phyloP scores from a whole-genome alignment of 306 rosid genomes.

The Quercus berberidifolia region DNA sequence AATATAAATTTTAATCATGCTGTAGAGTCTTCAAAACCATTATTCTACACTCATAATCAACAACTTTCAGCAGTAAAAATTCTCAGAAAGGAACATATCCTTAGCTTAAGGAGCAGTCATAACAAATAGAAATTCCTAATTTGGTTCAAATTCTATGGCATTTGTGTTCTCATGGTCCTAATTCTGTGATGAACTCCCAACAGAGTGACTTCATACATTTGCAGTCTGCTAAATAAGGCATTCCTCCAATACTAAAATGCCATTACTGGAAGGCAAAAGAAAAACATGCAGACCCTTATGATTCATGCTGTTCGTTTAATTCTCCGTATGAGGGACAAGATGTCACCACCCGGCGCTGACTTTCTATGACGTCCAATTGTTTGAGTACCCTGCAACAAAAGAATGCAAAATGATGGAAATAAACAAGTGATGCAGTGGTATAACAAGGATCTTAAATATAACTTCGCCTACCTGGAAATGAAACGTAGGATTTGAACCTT shows the following conservation, averaged over 20 bases:
- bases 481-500: conserved; percentile 58
- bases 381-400: conserved; percentile 43
- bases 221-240: neutral
- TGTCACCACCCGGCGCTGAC: conserved; percentile 54
- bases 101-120: neutral
- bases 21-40: neutral
- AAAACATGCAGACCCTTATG: neutral
- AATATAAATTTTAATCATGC: neutral
- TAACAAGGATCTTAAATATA: neutral
- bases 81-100: neutral
- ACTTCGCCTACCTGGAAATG: conserved; percentile 60
- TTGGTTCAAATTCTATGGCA: neutral
- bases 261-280: neutral
- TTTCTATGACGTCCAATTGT: conserved; percentile 49
- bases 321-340: conserved; percentile 55
- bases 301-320: conserved; percentile 41
- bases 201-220: neutral
- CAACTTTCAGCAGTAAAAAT: neutral
- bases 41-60: neutral
- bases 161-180: neutral
- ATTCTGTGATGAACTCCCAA: neutral
- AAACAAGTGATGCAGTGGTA: neutral
- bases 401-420: conserved; percentile 9
- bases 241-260: neutral
- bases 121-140: neutral